Percentiles rank a stretch among this genome's conserved stretches.
Conservation (phyloP, 768 basidiomycete genomes). For the Russula foetens region DNA sequence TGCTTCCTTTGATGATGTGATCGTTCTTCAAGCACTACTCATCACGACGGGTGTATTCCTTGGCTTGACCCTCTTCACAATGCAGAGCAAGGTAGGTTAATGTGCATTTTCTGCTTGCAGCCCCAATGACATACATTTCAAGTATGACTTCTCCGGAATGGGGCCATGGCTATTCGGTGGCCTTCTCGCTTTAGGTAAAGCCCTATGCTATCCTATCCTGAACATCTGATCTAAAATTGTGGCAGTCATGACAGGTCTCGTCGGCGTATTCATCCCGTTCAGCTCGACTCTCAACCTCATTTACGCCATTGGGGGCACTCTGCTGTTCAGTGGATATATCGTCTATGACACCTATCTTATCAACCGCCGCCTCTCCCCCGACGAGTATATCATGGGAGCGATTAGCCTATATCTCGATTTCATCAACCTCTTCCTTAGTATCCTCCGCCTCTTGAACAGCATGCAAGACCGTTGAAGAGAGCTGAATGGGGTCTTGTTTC, state of each 20-base stretch:
- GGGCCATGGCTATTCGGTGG: slow-evolving; percentile 86
- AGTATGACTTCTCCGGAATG: slow-evolving; percentile 94
- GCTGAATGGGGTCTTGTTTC: background rate
- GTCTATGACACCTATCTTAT: slow-evolving; percentile 89
- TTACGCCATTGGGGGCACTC: slow-evolving; percentile 66
- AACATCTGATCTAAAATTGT: background rate
- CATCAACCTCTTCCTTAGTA: slow-evolving; percentile 83
- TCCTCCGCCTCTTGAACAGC: slow-evolving; percentile 72
- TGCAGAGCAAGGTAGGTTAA: slow-evolving; percentile 74
- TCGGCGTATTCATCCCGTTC: slow-evolving; percentile 86
- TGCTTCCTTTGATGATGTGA: slow-evolving; percentile 59
- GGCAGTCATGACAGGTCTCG: slow-evolving; percentile 70
- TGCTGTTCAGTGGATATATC: slow-evolving; percentile 86
- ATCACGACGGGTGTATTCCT: slow-evolving; percentile 91
- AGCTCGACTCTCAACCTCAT: slow-evolving; percentile 71
- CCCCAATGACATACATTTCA: slow-evolving; percentile 1
- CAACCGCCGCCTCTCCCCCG: slow-evolving; percentile 80
- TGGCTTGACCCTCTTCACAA: slow-evolving; percentile 88
- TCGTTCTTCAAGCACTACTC: slow-evolving; percentile 85
- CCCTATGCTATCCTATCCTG: background rate
- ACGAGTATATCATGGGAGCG: slow-evolving; percentile 88
- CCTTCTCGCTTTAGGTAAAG: slow-evolving; percentile 67
- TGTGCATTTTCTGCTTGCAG: background rate
- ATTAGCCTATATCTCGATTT: slow-evolving; percentile 95
- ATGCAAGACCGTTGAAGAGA: slow-evolving; percentile 33